Base-by-base conservation (phyloP, 2,329 filamentous ascomycete genomes). In the Amauroascus niger region DNA sequence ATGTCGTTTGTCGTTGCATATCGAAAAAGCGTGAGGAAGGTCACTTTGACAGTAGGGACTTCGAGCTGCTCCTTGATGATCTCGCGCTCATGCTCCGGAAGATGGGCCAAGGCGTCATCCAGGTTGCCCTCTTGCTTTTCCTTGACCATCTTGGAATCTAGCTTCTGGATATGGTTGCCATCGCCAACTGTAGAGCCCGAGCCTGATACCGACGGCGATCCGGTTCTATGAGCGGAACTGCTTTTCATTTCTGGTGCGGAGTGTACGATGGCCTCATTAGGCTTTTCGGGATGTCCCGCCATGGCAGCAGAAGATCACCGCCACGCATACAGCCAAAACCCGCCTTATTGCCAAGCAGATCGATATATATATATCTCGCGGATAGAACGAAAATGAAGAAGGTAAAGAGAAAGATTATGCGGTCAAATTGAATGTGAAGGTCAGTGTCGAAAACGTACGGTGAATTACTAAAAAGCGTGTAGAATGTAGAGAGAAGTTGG, bases 51-150 rank as follows among this genome's bases (percentile, higher is more conserved):
- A 9, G 78, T 73, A 30, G 82, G 82, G 0, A 81, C 81, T 48
- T 82, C 71, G 57, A 89, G 75, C 69, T 93, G 87, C 55, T 73
- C 75, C 65, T 78, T 82, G 57, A 93, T 71, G 52, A 91, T 79
- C 18, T 77, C 74, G 51, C 78, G 82, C 68, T 91, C 84, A 55
- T 83, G 65, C 7, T 78, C 68, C 1, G 84, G 79, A 2, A 90
- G 74, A 65, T 87, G 80, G 24, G 72, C 72, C 63, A 80, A 82
- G 2, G 79, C 78, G 28, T 76, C 72, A 50, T 79, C 73, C 2
- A 72, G 63, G 39, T 75, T 73, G 16, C 70, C 65, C 13, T 44
- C 43, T 9, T 65, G 61, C 39, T 67, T 59, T 6, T 62, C 53
- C 14, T 64, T 64, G 33, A 69, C 61, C n/a, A 71, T 66, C 49